These are phyloP conservation scores for Prosopis cineraria DNA, from an alignment of 306 rosid species.

Conservation along the genomic window DNA sequence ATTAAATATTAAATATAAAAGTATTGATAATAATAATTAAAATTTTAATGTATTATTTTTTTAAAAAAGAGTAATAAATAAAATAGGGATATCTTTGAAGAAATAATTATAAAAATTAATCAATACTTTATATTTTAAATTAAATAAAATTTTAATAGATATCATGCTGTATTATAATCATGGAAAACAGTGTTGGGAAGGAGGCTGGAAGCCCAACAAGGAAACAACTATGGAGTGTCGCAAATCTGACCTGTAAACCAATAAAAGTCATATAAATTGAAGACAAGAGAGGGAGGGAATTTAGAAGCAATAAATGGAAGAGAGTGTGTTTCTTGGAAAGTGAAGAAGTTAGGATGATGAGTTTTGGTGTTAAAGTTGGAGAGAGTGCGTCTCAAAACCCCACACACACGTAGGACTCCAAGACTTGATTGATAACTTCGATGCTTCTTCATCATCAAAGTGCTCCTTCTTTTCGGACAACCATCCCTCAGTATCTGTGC, in stretches of 20 bases:
- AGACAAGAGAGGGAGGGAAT: background rate
- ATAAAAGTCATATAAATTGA: background rate
- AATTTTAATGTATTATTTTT: too few species aligned
- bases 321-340: slow-evolving; percentile 54
- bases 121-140: too few species aligned
- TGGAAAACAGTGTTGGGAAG: slow-evolving; percentile 38
- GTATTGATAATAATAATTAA: too few species aligned
- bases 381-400: slow-evolving; percentile 35
- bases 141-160: too few species aligned
- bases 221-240: slow-evolving; percentile 44
- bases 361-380: slow-evolving; percentile 40
- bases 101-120: too few species aligned
- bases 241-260: slow-evolving; percentile 53
- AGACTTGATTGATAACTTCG: slow-evolving; percentile 37
- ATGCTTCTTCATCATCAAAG: slow-evolving; percentile 44
- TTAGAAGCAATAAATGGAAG: slow-evolving; percentile 31
- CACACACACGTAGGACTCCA: slow-evolving; percentile 1
- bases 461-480: slow-evolving; percentile 43
- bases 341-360: slow-evolving; percentile 37
- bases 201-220: slow-evolving; percentile 47
- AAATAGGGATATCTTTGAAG: too few species aligned
- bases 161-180: too few species aligned
- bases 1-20: too few species aligned
- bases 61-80: too few species aligned
- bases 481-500: slow-evolving; percentile 28